Evolutionary conservation across 768 basidiomycete species (phyloP).

Genomic region (Glaciozyma martinii): DNA sequence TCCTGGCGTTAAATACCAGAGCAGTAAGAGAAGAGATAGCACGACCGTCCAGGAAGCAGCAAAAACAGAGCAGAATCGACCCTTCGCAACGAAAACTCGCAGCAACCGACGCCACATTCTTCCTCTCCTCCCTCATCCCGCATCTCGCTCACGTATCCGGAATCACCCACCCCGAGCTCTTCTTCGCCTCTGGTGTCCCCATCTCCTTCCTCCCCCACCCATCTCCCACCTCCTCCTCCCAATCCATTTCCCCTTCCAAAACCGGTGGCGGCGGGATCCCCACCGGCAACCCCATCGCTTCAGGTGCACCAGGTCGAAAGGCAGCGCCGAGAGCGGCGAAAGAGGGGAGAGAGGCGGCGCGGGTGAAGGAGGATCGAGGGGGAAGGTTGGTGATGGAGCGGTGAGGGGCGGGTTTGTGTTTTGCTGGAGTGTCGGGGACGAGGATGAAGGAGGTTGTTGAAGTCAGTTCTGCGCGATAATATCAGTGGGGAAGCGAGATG

Average conservation of each 20-base stretch:
- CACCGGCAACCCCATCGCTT: background rate
- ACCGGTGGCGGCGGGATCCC: conserved; percentile 7
- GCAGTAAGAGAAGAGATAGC: too few species aligned
- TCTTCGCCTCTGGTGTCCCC: conserved; percentile 8
- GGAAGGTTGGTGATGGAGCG: background rate
- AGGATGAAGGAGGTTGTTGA: conserved; percentile 11
- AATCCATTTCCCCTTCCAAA: background rate
- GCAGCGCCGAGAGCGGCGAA: conserved; percentile 30
- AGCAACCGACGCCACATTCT: background rate
- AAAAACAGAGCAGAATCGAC: background rate
- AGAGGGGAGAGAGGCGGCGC: conserved; percentile 17
- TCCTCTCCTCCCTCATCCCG: background rate
- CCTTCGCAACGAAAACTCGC: background rate
- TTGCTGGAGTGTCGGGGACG: conserved; percentile 28
- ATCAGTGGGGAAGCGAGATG: background rate
- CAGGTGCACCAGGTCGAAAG: conserved; percentile 10
- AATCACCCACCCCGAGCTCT: conserved; percentile 6
- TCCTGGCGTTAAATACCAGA: too few species aligned
- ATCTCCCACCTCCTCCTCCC: background rate
- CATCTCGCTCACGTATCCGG: conserved; percentile 22
- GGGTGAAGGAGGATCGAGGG: conserved; percentile 12
- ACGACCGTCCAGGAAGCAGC: background rate
- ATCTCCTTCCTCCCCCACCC: background rate
- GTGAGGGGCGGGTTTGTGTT: background rate
- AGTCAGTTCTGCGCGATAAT: background rate